Conservation (phyloP, 352 stramenopile genomes). For the Paralagenidium karlingii region DNA sequence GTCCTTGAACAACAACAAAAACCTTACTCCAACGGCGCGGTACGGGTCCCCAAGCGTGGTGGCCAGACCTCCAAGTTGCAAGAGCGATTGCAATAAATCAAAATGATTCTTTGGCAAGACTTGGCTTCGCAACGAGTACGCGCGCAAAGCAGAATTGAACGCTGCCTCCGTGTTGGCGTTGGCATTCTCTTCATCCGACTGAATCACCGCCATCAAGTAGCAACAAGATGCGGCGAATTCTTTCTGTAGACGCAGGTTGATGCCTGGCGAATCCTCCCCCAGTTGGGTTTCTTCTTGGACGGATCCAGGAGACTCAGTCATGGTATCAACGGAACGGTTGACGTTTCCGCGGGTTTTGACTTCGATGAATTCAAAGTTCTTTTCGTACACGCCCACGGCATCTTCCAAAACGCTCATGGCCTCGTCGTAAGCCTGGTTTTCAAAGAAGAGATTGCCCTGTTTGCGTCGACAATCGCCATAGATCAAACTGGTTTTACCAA, state of each 20-base stretch:
- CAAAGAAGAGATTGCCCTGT: conserved; percentile 23
- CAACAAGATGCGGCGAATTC: conserved; percentile 16
- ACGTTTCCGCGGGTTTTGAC: no score
- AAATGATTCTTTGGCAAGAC: conserved; percentile 9
- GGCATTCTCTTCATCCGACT: conserved; percentile 3
- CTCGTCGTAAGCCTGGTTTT: conserved; percentile 11
- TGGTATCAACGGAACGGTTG: no score
- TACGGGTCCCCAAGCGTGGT: conserved; percentile 27
- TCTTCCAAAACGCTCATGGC: conserved; percentile 38
- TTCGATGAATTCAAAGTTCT: conserved; percentile 11
- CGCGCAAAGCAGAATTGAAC: conserved; percentile 23
- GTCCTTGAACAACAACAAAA: no score
- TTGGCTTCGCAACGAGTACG: conserved; percentile 20
- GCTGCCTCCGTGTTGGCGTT: conserved; percentile 17
- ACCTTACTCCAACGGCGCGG: conserved; percentile 33
- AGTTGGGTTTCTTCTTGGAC: no score
- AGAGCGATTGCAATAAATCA: conserved; percentile 20
- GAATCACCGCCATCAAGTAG: conserved; percentile 15
- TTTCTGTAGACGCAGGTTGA: not conserved
- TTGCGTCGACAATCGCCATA: conserved; percentile 32
- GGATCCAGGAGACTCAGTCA: no score
- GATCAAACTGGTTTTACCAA: conserved; percentile 24
- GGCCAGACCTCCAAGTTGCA: conserved; percentile 32
- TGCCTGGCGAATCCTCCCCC: no score
- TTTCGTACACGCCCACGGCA: conserved; percentile 34